Percentiles rank a stretch among this genome's conserved stretches.
Conservation (phyloP, 2,329 filamentous ascomycete species). For the Fusarium sp. region DNA sequence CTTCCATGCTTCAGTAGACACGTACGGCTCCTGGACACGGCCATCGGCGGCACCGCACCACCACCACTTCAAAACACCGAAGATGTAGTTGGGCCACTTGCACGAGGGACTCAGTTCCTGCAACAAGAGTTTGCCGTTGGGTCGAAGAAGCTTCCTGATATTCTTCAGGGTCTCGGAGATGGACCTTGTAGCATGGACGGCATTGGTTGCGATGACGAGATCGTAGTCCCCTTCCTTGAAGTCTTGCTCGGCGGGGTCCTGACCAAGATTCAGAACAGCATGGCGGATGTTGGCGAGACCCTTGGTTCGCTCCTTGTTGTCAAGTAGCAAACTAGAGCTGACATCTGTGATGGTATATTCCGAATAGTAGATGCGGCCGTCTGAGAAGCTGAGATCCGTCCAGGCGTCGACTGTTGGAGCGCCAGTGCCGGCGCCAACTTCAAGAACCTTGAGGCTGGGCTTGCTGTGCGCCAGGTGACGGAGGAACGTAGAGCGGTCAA, state of each 20-base stretch:
- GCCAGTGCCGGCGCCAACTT: slow-evolving; percentile 57
- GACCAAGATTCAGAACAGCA: neutral
- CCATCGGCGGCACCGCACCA: slow-evolving; percentile 50
- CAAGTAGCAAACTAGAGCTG: slow-evolving; percentile 43
- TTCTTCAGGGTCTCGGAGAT: slow-evolving; percentile 46
- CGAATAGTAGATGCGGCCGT: slow-evolving; percentile 35
- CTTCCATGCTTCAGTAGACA: slow-evolving; percentile 43
- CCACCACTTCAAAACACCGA: slow-evolving; percentile 49
- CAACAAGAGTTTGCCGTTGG: slow-evolving; percentile 47
- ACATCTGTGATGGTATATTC: slow-evolving; percentile 49
- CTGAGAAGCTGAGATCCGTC: slow-evolving; percentile 16
- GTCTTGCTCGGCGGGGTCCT: neutral
- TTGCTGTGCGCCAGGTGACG: slow-evolving; percentile 41
- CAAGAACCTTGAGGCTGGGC: slow-evolving; percentile 51
- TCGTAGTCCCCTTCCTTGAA: neutral
- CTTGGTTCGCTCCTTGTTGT: slow-evolving; percentile 45
- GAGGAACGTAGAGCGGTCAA: slow-evolving; percentile 32
- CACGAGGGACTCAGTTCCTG: slow-evolving; percentile 43
- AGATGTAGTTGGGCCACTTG: slow-evolving; percentile 45
- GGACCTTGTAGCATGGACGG: slow-evolving; percentile 51
- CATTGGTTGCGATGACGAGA: slow-evolving; percentile 4
- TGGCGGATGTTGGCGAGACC: slow-evolving; percentile 20
- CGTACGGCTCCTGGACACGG: slow-evolving; percentile 43
- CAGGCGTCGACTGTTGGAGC: slow-evolving; percentile 51
- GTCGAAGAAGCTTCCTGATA: slow-evolving; percentile 47